These are phyloP conservation scores for Eurotiales sp. DNA, from an alignment of 2,329 filamentous ascomycete genomes.

Conservation along the genomic window DNA sequence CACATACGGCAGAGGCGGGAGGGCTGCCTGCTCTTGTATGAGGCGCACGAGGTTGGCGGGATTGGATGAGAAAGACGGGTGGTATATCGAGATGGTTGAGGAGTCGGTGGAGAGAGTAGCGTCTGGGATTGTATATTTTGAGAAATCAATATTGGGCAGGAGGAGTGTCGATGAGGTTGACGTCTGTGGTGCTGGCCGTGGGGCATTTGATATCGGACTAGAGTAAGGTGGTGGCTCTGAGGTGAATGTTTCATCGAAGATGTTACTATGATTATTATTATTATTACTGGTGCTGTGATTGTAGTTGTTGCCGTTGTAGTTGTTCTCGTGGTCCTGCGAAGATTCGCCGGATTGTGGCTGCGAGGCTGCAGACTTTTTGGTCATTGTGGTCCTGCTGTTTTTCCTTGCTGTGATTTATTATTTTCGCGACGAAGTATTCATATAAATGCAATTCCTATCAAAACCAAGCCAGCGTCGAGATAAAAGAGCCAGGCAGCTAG, in stretches of 20 bases:
- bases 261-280: background rate
- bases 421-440: too few relatives aligned
- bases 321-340: constrained; percentile 1
- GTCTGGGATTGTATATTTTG: constrained; percentile 24
- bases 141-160: constrained; percentile 21
- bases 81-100: constrained; percentile 22
- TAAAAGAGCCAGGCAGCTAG: too few relatives aligned
- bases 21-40: constrained; percentile 24
- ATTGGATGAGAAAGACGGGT: constrained; percentile 20
- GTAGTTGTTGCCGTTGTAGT: background rate
- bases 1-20: constrained; percentile 27
- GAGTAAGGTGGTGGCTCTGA: constrained; percentile 18
- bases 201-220: constrained; percentile 1
- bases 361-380: too few relatives aligned
- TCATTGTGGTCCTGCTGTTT: too few relatives aligned
- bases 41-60: constrained; percentile 22
- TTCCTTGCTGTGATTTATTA: too few relatives aligned
- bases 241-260: constrained; percentile 11
- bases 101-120: constrained; percentile 23
- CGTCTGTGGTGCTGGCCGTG: background rate
- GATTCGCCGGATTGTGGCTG: too few relatives aligned
- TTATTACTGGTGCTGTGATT: background rate
- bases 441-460: too few relatives aligned
- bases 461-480: too few relatives aligned
- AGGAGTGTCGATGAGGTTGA: background rate